phyloP scores from a whole-genome alignment of 2,329 filamentous ascomycete genomes.

The Alternaria incomplexa region DNA sequence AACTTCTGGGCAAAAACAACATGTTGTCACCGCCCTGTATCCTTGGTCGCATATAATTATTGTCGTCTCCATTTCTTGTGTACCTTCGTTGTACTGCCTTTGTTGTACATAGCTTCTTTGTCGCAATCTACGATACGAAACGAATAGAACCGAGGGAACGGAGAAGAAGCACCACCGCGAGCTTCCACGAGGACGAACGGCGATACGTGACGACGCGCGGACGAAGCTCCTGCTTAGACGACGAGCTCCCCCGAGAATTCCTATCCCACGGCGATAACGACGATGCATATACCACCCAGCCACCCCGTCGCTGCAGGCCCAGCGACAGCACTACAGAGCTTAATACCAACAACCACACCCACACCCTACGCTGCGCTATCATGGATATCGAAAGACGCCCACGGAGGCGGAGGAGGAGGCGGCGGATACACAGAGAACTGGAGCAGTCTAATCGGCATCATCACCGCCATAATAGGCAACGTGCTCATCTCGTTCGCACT shows the following conservation, averaged over 20 bases:
- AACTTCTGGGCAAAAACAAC: background rate
- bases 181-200: background rate
- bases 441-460: slow-evolving; percentile 94
- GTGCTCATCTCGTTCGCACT: slow-evolving; percentile 92
- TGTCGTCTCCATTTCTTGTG: background rate
- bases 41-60: background rate
- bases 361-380: slow-evolving; percentile 9
- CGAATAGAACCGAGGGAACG: background rate
- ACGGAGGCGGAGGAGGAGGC: slow-evolving; percentile 5
- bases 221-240: background rate
- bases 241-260: background rate
- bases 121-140: background rate
- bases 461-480: slow-evolving; percentile 91
- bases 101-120: background rate
- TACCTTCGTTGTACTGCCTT: background rate
- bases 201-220: background rate
- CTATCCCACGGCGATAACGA: slow-evolving; percentile 4
- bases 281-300: slow-evolving; percentile 35
- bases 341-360: slow-evolving; percentile 15
- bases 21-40: background rate
- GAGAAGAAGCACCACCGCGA: background rate
- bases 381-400: slow-evolving; percentile 14
- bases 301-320: slow-evolving; percentile 30
- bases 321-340: slow-evolving; percentile 10
- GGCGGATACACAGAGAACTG: slow-evolving; percentile 58